phyloP scores from a whole-genome alignment of 805 yeast genomes.

The Candida takata region DNA sequence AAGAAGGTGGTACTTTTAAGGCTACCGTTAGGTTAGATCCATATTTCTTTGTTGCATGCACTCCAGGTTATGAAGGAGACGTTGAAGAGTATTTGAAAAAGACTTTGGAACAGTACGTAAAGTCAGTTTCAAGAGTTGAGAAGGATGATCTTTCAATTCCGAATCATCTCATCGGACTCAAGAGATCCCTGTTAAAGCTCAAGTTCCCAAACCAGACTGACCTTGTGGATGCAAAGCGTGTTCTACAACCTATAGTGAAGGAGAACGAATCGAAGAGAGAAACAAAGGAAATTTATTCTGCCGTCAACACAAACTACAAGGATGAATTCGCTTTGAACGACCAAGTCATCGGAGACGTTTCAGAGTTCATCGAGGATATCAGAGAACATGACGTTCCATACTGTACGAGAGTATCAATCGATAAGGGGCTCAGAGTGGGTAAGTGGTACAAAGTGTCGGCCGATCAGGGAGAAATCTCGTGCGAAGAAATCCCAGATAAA shows the following conservation, averaged over 20 bases:
- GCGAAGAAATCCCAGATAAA: slow-evolving; percentile 59
- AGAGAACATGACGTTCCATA: slow-evolving; percentile 96
- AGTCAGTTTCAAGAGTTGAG: slow-evolving; percentile 42
- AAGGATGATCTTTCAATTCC: slow-evolving; percentile 81
- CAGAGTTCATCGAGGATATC: slow-evolving; percentile 66
- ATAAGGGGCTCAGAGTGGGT: slow-evolving; percentile 79
- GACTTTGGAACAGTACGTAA: slow-evolving; percentile 56
- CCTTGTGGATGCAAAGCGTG: slow-evolving; percentile 65
- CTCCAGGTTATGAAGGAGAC: slow-evolving; percentile 49
- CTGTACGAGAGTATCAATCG: slow-evolving; percentile 94
- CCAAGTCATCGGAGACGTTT: slow-evolving; percentile 37
- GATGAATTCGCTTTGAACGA: slow-evolving; percentile 15
- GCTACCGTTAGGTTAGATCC: slow-evolving; percentile 81
- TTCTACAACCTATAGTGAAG: slow-evolving; percentile 60
- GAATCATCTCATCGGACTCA: slow-evolving; percentile 79
- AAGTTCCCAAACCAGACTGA: slow-evolving; percentile 71
- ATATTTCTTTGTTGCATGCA: slow-evolving; percentile 67
- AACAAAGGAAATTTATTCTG: slow-evolving; percentile 61
- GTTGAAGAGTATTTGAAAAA: slow-evolving; percentile 80
- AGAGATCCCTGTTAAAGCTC: slow-evolving; percentile 56
- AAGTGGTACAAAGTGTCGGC: slow-evolving; percentile 88
- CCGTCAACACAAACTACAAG: slow-evolving; percentile 33
- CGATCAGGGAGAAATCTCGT: slow-evolving; percentile 43
- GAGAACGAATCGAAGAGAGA: slow-evolving; percentile 57
- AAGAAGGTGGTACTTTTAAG: slow-evolving; percentile 94